Evolutionary conservation across 352 stramenopile genomes (phyloP).

Genomic region (Globisporangium echinulatum): DNA sequence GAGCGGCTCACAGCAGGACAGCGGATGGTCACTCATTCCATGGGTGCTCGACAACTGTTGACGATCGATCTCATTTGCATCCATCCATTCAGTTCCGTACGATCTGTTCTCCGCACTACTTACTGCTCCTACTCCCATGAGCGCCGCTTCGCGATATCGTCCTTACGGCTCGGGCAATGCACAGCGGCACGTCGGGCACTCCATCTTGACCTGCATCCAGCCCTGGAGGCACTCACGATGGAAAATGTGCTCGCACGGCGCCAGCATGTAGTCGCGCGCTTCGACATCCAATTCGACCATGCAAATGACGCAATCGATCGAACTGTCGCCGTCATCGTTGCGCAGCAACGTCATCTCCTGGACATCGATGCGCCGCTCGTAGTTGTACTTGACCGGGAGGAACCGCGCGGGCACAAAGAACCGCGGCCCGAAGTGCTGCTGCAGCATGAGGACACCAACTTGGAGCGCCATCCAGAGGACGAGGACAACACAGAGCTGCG

Average conservation of each 20-base stretch:
- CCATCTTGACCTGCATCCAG: slow-evolving; percentile 98
- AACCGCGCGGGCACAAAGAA: slow-evolving; percentile 96
- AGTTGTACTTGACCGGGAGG: slow-evolving; percentile 96
- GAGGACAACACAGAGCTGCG: slow-evolving; percentile 68
- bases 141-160: too few relatives aligned
- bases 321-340: slow-evolving; percentile 39
- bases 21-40: too few relatives aligned
- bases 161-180: slow-evolving; percentile 80
- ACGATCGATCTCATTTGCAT: too few relatives aligned
- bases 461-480: slow-evolving; percentile 91
- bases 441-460: slow-evolving; percentile 87
- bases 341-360: slow-evolving; percentile 62
- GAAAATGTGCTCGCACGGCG: slow-evolving; percentile 96
- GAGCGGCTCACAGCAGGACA: too few relatives aligned
- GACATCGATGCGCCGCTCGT: slow-evolving; percentile 83
- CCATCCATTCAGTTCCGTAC: too few relatives aligned
- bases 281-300: slow-evolving; percentile 79
- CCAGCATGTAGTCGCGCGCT: slow-evolving; percentile 92
- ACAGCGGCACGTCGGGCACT: slow-evolving; percentile 93
- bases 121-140: too few relatives aligned
- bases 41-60: too few relatives aligned
- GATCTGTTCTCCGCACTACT: too few relatives aligned
- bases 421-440: slow-evolving; percentile 89
- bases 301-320: slow-evolving; percentile 84
- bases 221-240: slow-evolving; percentile 92